A percentile compares a stretch with the other conserved stretches of the same genome.
phyloP scores from a whole-genome alignment of 1,139 yeast genomes.

The Suhomyces wounanorum region DNA sequence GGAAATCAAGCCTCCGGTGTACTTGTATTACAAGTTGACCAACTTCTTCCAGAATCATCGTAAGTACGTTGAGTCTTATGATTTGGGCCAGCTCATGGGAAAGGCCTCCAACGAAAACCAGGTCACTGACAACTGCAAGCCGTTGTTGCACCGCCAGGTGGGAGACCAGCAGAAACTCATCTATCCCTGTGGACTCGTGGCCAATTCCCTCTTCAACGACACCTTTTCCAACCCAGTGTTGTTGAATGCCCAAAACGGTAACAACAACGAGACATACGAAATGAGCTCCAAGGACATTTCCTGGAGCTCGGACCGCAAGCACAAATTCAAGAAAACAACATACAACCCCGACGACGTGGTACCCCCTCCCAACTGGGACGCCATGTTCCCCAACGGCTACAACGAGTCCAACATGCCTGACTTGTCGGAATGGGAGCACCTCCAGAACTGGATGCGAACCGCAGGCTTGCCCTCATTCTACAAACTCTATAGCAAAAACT shows the following conservation, averaged over 20 bases:
- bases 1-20: constrained; percentile 61
- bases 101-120: constrained; percentile 50
- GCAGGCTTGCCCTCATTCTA: constrained; percentile 73
- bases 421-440: constrained; percentile 46
- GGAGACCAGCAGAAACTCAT: constrained; percentile 37
- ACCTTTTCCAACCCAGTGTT: constrained; percentile 54
- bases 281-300: constrained; percentile 62
- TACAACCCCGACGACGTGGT: constrained; percentile 61
- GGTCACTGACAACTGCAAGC: constrained; percentile 58
- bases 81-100: constrained; percentile 65
- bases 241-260: constrained; percentile 43
- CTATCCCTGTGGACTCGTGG: constrained; percentile 81
- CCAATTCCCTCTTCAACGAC: constrained; percentile 76
- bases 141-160: constrained; percentile 43
- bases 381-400: constrained; percentile 68
- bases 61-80: constrained; percentile 72
- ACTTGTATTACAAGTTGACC: constrained; percentile 67
- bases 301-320: constrained; percentile 62
- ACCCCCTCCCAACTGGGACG: constrained; percentile 79
- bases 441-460: constrained; percentile 84
- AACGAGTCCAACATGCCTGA: constrained; percentile 65
- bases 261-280: constrained; percentile 44
- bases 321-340: constrained; percentile 58
- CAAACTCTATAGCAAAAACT: constrained; percentile 64
- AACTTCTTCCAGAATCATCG: constrained; percentile 80